A percentile compares a stretch with the other conserved stretches of the same genome.
Evolutionary conservation across 2,329 filamentous ascomycete genomes (phyloP).

Genomic region (Sclerotinia trifoliorum): DNA sequence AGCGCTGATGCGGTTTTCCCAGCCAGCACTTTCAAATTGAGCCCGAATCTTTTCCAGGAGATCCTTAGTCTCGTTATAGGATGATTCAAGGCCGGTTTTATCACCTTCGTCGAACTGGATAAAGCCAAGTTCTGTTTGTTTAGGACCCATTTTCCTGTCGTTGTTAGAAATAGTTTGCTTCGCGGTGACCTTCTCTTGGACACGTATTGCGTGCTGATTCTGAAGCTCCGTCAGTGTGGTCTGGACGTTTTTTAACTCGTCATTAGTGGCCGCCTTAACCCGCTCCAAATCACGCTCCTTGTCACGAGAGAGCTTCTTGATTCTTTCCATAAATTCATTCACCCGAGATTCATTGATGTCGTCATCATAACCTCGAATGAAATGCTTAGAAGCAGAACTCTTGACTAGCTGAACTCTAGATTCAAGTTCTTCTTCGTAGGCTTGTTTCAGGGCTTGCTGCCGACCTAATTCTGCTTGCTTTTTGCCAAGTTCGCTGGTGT

Average conservation of each 20-base stretch:
- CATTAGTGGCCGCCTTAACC: constrained; percentile 68
- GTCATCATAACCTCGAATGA: constrained; percentile 80
- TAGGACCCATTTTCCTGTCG: constrained; percentile 63
- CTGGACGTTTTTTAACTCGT: constrained; percentile 74
- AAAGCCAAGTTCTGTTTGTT: constrained; percentile 68
- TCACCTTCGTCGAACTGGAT: constrained; percentile 84
- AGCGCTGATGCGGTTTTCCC: constrained; percentile 68
- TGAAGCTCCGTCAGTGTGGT: constrained; percentile 69
- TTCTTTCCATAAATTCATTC: constrained; percentile 71
- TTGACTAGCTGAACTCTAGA: constrained; percentile 72
- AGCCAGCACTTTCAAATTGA: constrained; percentile 62
- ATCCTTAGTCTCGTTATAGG: constrained; percentile 66
- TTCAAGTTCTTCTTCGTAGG: constrained; percentile 76
- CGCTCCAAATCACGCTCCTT: constrained; percentile 77
- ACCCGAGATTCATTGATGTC: constrained; percentile 73
- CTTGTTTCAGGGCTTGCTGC: constrained; percentile 80
- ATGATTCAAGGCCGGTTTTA: constrained; percentile 72
- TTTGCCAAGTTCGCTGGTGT: constrained; percentile 49
- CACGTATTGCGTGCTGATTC: constrained; percentile 67
- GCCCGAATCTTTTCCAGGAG: constrained; percentile 61
- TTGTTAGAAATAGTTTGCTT: constrained; percentile 71
- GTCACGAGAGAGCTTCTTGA: constrained; percentile 72
- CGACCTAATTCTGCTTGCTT: constrained; percentile 70
- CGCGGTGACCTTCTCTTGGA: constrained; percentile 71
- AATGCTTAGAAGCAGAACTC: constrained; percentile 72